These are phyloP conservation scores for Vachellia pachyceras DNA, from an alignment of 306 rosid genomes.

Conservation along the genomic window DNA sequence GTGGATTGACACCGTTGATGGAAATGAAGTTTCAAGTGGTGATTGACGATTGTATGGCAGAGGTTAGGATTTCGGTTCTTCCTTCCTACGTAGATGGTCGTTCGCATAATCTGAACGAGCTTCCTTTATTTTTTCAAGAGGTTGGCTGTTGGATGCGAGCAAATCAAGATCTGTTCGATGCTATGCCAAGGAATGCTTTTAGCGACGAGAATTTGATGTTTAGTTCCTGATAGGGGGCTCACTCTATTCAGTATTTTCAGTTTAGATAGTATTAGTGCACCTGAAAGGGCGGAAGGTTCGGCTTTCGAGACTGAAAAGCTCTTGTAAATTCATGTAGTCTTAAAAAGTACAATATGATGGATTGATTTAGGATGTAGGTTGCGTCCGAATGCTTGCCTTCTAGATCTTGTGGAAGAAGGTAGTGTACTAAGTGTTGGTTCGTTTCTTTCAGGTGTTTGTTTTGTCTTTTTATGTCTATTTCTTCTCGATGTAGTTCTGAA, in stretches of 20 bases:
- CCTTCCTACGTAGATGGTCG: constrained; percentile 27
- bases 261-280: constrained; percentile 19
- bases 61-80: not conserved
- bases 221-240: not conserved
- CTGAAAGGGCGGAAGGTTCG: not conserved
- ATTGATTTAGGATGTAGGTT: constrained; percentile 3
- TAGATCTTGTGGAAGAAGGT: not conserved
- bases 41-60: constrained; percentile 13
- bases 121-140: constrained; percentile 70
- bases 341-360: not conserved
- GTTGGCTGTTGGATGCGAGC: constrained; percentile 42
- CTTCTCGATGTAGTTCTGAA: constrained; percentile 28
- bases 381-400: not conserved
- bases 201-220: not conserved
- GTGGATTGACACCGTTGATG: not conserved
- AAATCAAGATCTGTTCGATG: constrained; percentile 19
- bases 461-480: not conserved
- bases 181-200: not conserved
- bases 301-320: not conserved
- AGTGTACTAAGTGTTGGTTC: not conserved
- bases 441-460: not conserved
- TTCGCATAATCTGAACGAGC: constrained; percentile 41
- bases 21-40: not conserved
- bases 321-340: constrained; percentile 20
- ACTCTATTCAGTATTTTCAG: not conserved